phyloP scores from a whole-genome alignment of 768 basidiomycete species.

The Suillus occidentalis region DNA sequence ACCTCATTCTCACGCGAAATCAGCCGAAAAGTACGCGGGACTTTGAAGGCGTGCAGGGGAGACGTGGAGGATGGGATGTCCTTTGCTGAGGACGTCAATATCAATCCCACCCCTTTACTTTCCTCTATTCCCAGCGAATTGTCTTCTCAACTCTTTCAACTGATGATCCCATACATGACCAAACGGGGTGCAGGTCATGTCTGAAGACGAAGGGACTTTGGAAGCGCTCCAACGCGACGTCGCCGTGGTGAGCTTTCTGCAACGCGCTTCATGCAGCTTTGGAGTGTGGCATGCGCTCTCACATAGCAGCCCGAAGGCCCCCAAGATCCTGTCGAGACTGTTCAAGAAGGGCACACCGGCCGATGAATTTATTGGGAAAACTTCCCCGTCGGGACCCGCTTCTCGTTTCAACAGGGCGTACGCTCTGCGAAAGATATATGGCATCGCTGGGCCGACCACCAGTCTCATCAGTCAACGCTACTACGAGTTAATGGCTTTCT shows the following conservation, averaged over 20 bases:
- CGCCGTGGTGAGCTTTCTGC: background rate
- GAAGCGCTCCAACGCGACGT: background rate
- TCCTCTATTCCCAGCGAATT: background rate
- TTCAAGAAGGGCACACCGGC: background rate
- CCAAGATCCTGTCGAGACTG: background rate
- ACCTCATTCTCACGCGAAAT: background rate
- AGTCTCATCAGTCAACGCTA: background rate
- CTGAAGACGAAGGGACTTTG: background rate
- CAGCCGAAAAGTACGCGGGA: background rate
- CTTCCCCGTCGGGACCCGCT: background rate
- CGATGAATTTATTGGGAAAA: conserved; percentile 22
- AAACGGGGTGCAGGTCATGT: background rate
- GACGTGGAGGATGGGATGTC: background rate
- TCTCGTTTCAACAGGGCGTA: background rate
- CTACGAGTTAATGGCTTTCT: background rate
- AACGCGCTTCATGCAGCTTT: background rate
- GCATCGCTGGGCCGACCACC: background rate
- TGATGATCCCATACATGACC: conserved; percentile 24
- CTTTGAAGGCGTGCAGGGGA: background rate
- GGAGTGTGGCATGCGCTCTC: background rate
- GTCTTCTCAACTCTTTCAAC: conserved; percentile 24
- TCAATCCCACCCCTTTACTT: background rate
- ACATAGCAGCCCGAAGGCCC: background rate
- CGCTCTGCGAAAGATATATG: background rate
- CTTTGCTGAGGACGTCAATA: background rate